A percentile compares a stretch with the other conserved stretches of the same genome.
Conservation (phyloP, 441 rosid genomes). For the Erysimum cheiri region DNA sequence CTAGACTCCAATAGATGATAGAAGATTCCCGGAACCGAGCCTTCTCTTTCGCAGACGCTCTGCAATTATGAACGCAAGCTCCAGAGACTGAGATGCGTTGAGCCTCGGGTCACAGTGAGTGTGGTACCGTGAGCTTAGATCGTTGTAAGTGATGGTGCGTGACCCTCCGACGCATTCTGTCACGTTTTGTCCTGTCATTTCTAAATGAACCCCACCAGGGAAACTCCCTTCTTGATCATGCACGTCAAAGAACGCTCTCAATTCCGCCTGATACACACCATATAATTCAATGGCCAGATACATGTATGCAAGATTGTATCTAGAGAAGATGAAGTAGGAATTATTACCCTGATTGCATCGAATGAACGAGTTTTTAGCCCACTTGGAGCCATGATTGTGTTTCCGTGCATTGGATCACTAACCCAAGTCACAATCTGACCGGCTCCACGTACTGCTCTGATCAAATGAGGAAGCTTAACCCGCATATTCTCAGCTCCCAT, state of each 20-base stretch:
- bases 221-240: constrained; percentile 96
- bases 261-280: constrained; percentile 67
- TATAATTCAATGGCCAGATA: background rate
- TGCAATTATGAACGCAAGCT: constrained; percentile 92
- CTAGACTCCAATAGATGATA: constrained; percentile 41
- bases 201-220: constrained; percentile 90
- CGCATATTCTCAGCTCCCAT: constrained; percentile 99
- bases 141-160: constrained; percentile 83
- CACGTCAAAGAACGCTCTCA: constrained; percentile 95
- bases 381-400: constrained; percentile 90
- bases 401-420: constrained; percentile 97
- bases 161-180: constrained; percentile 97
- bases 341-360: constrained; percentile 81
- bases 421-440: constrained; percentile 98
- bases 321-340: background rate
- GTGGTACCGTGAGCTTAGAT: constrained; percentile 87
- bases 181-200: constrained; percentile 96
- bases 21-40: constrained; percentile 49
- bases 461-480: constrained; percentile 92
- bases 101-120: constrained; percentile 96
- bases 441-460: constrained; percentile 86
- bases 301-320: background rate
- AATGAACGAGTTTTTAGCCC: constrained; percentile 96
- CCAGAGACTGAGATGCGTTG: constrained; percentile 92
- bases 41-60: constrained; percentile 94